Conservation (phyloP, 1,284 basidiomycete genomes). For the Exobasidium cylindrosporum region DNA sequence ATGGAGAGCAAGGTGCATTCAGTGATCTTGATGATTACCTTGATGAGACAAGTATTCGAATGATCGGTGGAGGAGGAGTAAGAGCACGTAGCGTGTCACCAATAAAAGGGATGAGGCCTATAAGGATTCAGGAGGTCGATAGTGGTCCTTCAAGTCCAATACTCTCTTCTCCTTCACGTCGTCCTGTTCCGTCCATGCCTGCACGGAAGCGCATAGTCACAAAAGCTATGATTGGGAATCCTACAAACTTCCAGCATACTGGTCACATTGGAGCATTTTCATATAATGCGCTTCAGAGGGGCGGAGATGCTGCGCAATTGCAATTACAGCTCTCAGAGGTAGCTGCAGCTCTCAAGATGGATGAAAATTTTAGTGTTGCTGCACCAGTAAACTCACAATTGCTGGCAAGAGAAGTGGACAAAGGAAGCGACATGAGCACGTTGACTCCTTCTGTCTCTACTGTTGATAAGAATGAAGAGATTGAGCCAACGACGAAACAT, state of each 20-base stretch:
- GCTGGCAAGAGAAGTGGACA: background rate
- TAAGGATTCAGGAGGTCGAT: background rate
- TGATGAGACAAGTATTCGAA: background rate
- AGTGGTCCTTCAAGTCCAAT: background rate
- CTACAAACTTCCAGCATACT: conserved; percentile 25
- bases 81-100: background rate
- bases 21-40: conserved; percentile 2
- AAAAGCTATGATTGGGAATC: conserved; percentile 19
- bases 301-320: conserved; percentile 12
- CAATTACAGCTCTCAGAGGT: conserved; percentile 20
- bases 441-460: background rate
- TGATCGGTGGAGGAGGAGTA: background rate
- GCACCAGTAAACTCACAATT: background rate
- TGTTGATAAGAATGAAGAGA: background rate
- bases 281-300: conserved; percentile 7
- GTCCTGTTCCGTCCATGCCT: background rate
- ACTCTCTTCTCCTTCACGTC: background rate
- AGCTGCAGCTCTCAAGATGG: conserved; percentile 18
- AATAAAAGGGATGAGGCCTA: background rate
- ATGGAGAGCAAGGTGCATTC: conserved; percentile 9
- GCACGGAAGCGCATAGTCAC: conserved; percentile 19
- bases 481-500: background rate
- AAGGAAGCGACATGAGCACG: background rate
- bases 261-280: conserved; percentile 21
- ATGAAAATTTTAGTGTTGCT: conserved; percentile 8